phyloP scores from a whole-genome alignment of 306 rosid species.

The Pyrus betulifolia region DNA sequence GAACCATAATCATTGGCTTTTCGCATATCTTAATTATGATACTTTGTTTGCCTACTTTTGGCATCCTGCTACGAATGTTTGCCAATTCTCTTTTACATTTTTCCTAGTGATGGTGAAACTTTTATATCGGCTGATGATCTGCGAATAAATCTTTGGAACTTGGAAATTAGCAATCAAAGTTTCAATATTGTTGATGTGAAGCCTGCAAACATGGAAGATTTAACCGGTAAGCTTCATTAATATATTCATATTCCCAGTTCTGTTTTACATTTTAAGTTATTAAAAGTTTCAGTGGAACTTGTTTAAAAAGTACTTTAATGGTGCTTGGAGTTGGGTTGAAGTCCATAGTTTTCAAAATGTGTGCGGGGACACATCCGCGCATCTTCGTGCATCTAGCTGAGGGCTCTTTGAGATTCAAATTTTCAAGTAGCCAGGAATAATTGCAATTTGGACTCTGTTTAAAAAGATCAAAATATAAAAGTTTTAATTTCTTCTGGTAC shows the following conservation, averaged over 20 bases:
- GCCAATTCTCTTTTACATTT: slow-evolving; percentile 18
- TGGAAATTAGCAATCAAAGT: slow-evolving; percentile 97
- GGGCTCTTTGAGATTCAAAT: neutral
- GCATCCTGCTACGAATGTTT: slow-evolving; percentile 3
- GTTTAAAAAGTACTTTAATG: neutral
- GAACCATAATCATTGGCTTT: neutral
- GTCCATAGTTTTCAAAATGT: neutral
- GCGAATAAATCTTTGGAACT: slow-evolving; percentile 96
- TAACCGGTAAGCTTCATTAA: slow-evolving; percentile 65
- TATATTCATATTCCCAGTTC: neutral
- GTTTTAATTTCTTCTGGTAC: no score
- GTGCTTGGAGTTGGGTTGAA: slow-evolving; percentile 1
- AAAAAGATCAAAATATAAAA: neutral
- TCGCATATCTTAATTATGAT: neutral
- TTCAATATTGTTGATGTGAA: slow-evolving; percentile 97
- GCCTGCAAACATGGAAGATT: slow-evolving; percentile 99
- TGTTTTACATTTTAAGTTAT: neutral
- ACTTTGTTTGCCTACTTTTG: neutral
- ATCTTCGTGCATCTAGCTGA: neutral
- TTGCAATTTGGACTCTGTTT: neutral
- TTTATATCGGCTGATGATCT: slow-evolving; percentile 99
- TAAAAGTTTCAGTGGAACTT: neutral
- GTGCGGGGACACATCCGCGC: neutral
- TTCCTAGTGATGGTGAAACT: slow-evolving; percentile 88
- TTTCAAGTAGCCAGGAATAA: neutral